Percentiles rank a stretch among this genome's conserved stretches.
Conservation (phyloP, 2,329 filamentous ascomycete species). For the Didymellaceae sp. region DNA sequence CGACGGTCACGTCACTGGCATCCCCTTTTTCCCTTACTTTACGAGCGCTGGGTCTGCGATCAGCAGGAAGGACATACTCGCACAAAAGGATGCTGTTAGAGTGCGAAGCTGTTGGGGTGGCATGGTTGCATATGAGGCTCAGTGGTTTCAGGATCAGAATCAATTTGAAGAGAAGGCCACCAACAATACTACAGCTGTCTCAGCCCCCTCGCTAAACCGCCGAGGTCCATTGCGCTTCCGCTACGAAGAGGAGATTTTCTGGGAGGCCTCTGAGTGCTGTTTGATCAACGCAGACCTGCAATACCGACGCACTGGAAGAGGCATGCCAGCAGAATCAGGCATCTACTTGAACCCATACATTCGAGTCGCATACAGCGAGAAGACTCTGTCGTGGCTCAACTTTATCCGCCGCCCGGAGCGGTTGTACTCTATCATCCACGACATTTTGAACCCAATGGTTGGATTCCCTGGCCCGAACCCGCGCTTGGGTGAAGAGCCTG, state of each 20-base stretch:
- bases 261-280: constrained; percentile 58
- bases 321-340: constrained; percentile 56
- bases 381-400: constrained; percentile 64
- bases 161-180: constrained; percentile 4
- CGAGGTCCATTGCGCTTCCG: constrained; percentile 54
- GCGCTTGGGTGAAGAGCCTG: constrained; percentile 65
- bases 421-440: constrained; percentile 66
- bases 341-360: constrained; percentile 80
- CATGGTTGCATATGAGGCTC: constrained; percentile 71
- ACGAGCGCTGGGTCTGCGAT: constrained; percentile 58
- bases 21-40: constrained; percentile 74
- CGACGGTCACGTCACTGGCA: constrained; percentile 67
- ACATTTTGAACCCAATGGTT: constrained; percentile 62
- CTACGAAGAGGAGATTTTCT: constrained; percentile 51
- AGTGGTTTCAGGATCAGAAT: constrained; percentile 60
- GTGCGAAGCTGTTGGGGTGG: constrained; percentile 80
- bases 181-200: constrained; percentile 28
- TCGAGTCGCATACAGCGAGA: constrained; percentile 70
- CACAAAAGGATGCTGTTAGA: constrained; percentile 67
- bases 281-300: constrained; percentile 56
- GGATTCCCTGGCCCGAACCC: constrained; percentile 67
- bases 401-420: constrained; percentile 70
- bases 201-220: constrained; percentile 18
- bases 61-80: constrained; percentile 67
- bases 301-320: constrained; percentile 45